Base-by-base conservation (phyloP, 2,329 filamentous ascomycete genomes). In the Fusarium metavorans region DNA sequence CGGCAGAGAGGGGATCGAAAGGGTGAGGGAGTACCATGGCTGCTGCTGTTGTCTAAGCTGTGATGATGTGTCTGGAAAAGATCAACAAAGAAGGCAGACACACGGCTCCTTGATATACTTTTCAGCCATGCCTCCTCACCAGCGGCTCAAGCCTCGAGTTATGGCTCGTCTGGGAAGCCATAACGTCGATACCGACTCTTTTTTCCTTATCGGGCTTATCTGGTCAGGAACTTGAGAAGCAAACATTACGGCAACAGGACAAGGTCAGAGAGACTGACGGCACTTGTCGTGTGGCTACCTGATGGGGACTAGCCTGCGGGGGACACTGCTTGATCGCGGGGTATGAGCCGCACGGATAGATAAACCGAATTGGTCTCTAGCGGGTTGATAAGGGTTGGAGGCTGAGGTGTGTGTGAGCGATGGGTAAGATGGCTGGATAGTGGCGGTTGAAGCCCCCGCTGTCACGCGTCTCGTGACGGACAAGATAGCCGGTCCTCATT, bases 1-100 rank as follows among this genome's bases (percentile, higher is more conserved):
- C 97, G 83, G 97, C 95, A 2, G 74, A 50, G 67, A 80, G 77
- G 41, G 78, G 78, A 54, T 80, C 78, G 66, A 80, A 80, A 16
- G 78, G 78, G 23, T 80, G 78, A 45, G 69, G 74, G 20, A 70
- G 35, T 30, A 67, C 66, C 73, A 76, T 75, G 37, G 14, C 60
- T 75, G 48, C 20, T 57, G 27, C 18, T 57, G 27, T 54, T 32
- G 25, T 48, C 41, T 16, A 4, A 45, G 43, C 8, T 50, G 25
- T 62, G 50, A 52, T 37, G 65, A 20, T 27, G 41, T 59, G 43
- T 45, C 25, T 56, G n/a, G 30, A 37, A 25, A 18, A 13, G 13
- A 60, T 20, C 61, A 45, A 43, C 25, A 57, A 37, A 27, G 13
- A 45, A 9, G 6, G 67, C 34, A 16, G 43, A 18, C 18, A 27